phyloP scores from a whole-genome alignment of 768 basidiomycete genomes.

The Phlebiopsis flavidoalba region DNA sequence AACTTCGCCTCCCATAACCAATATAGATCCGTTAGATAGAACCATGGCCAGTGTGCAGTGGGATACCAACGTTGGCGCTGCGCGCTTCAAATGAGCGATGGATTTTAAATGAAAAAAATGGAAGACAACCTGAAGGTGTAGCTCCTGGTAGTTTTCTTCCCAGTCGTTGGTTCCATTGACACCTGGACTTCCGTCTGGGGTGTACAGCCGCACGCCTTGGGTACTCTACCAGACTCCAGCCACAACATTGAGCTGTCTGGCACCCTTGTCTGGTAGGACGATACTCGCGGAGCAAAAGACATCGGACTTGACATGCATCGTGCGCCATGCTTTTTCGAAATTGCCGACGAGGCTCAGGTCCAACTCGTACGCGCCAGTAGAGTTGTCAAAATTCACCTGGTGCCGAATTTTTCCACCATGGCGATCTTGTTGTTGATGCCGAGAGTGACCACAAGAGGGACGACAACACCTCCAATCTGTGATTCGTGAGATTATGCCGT shows the following conservation, averaged over 20 bases:
- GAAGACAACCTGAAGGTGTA: slow-evolving; percentile 52
- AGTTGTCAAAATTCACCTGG: slow-evolving; percentile 54
- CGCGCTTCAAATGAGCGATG: background rate
- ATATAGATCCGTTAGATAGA: slow-evolving; percentile 67
- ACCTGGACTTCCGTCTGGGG: slow-evolving; percentile 61
- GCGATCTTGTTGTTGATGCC: slow-evolving; percentile 80
- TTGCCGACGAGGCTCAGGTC: slow-evolving; percentile 52
- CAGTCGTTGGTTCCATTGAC: slow-evolving; percentile 74
- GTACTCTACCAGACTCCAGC: slow-evolving; percentile 71
- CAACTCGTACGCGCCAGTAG: slow-evolving; percentile 77
- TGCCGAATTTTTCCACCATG: slow-evolving; percentile 73
- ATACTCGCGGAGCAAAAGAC: slow-evolving; percentile 77
- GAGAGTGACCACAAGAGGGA: slow-evolving; percentile 69
- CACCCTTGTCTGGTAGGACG: slow-evolving; percentile 70
- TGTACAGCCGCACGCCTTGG: slow-evolving; percentile 67
- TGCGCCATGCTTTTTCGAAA: slow-evolving; percentile 54
- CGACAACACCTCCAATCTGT: slow-evolving; percentile 53
- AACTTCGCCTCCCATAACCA: slow-evolving; percentile 71
- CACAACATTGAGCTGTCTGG: slow-evolving; percentile 59
- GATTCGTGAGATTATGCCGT: background rate
- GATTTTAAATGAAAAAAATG: background rate
- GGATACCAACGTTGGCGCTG: slow-evolving; percentile 72
- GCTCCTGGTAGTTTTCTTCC: slow-evolving; percentile 61
- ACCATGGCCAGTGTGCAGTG: slow-evolving; percentile 41
- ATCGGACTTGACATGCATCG: slow-evolving; percentile 72